A percentile compares a stretch with the other conserved stretches of the same genome.
Conservation (phyloP, 1,284 basidiomycete genomes). For the Moesziomyces sp. region DNA sequence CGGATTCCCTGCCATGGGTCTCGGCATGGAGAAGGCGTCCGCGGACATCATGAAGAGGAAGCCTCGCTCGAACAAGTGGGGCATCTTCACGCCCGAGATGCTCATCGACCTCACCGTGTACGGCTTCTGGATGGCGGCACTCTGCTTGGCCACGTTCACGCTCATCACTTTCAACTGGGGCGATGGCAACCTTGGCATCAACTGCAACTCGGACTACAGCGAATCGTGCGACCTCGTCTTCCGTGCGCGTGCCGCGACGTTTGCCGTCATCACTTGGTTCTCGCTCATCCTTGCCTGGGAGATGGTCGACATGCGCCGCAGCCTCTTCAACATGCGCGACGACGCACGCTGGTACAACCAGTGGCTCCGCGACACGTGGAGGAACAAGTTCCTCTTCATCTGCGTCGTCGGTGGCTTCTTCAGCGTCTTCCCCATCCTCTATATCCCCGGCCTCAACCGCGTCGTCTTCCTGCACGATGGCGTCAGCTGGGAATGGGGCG, state of each 20-base stretch:
- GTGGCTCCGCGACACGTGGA: conserved; percentile 59
- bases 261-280: conserved; percentile 64
- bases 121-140: conserved; percentile 75
- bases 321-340: conserved; percentile 65
- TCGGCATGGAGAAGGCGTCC: conserved; percentile 73
- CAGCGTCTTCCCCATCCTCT: conserved; percentile 72
- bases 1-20: conserved; percentile 68
- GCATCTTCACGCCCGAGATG: conserved; percentile 67
- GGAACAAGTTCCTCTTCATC: conserved; percentile 63
- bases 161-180: conserved; percentile 60
- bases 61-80: conserved; percentile 67
- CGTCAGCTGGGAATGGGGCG: conserved; percentile 66
- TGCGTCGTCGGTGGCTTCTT: conserved; percentile 69
- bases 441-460: conserved; percentile 69
- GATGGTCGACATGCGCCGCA: conserved; percentile 64
- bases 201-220: conserved; percentile 65
- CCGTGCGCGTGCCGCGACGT: conserved; percentile 67
- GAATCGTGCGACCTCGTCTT: conserved; percentile 65
- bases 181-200: conserved; percentile 51
- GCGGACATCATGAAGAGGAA: conserved; percentile 74
- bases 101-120: conserved; percentile 74
- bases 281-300: conserved; percentile 68
- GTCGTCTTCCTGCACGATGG: conserved; percentile 66
- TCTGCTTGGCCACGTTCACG: conserved; percentile 69
- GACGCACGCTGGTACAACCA: conserved; percentile 54